Base-by-base conservation (phyloP, 2,329 filamentous ascomycete species). In the Aspergillus sp. region DNA sequence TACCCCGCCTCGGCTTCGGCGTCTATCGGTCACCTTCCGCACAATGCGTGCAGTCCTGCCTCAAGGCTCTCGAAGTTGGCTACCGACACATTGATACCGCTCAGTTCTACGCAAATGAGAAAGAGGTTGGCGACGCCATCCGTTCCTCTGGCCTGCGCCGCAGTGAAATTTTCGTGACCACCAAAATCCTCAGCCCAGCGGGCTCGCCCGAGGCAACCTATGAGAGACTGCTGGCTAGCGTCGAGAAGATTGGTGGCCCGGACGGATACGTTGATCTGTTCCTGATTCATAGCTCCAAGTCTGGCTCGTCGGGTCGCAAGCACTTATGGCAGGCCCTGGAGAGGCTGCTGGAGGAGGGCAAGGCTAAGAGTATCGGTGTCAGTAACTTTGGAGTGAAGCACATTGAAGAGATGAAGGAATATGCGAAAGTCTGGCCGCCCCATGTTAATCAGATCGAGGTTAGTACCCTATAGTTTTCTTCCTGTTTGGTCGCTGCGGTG, bases 371-470 rank as follows among this genome's bases (percentile, higher is more conserved):
- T 39, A 91, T 92, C 67, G 89, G 90, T 0, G 89, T 91, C 55
- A 90, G 87, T 72, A 92, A 92, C 70, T 92, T 85, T 67, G 87
- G 87, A 2, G 82, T 87, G 51, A 80, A 82, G 47, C 86, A 91
- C 69, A 84, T 92, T 23, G 85, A 91, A 69, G 87, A 89, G 74
- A 81, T 91, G 79, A 88, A 85, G 73, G 72, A 74, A 28, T 88
- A 86, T 72, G 88, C 87, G n/a, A 83, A 82, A 50, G 76, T 85
- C 2, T 90, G 84, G 83, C 89, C 89, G 52, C 89, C 89, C n/a
- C 83, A 85, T 48, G 87, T 90, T 6, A 91, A 91, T 70, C 90
- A 92, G 73, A 86, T 91, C 63, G 88, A 90, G 83, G 88, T 89
- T 72, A 72, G 80, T 75, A 62, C 25, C 12, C 47, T 17, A n/a